Evolutionary conservation across 495 filamentous ascomycete species (phyloP), one percentile per base, ranked within the genome.

Genomic region (Lophiotrema nucula): DNA sequence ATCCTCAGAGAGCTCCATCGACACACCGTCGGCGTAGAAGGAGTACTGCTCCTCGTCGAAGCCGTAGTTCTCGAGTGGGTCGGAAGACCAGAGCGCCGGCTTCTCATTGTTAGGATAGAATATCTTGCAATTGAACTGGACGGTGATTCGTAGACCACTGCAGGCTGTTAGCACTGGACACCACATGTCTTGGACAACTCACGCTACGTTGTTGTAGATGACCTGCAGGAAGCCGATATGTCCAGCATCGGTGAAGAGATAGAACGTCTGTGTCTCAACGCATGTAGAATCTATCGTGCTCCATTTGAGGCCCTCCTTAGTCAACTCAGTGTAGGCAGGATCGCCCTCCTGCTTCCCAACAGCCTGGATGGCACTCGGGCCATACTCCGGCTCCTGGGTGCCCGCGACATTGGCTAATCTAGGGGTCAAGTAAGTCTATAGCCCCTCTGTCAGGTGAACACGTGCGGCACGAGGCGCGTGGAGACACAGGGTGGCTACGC

Each of bases 171-270:
- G 58, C 54, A 56, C 41, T 62, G n/a, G n/a, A n/a, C 55, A 64
- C 52, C 50, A 48, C 8, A 18, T 31, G 28, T 8, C 28, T 48
- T 19, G 62, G 23, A 12, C 42, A 47, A 27, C 37, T 79, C 82
- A 97, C 93, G 82, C 87, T 73, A 98, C 89, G 73, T 96, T 98
- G 75, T 88, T 96, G 81, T 97, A 97, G 70, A 97, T 96, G 71
- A 97, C 80, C 79, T 97, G 95, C 47, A 80, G 83, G 72, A 96
- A 79, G 4, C 80, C 90, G 60, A 92, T 68, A 58, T 83, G 78
- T 16, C 93, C 95, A 53, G 73, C 79, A 56, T 96, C 88, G 43
- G 87, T 76, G 77, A 85, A 86, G 70, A 95, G 73, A 75, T 98
- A 97, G 76, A 97, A 98, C 56, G 81, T 90, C 76, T 97, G 88